These are phyloP conservation scores for Zostera marina DNA, from an alignment of 116 monocot genomes.

Conservation along the genomic window DNA sequence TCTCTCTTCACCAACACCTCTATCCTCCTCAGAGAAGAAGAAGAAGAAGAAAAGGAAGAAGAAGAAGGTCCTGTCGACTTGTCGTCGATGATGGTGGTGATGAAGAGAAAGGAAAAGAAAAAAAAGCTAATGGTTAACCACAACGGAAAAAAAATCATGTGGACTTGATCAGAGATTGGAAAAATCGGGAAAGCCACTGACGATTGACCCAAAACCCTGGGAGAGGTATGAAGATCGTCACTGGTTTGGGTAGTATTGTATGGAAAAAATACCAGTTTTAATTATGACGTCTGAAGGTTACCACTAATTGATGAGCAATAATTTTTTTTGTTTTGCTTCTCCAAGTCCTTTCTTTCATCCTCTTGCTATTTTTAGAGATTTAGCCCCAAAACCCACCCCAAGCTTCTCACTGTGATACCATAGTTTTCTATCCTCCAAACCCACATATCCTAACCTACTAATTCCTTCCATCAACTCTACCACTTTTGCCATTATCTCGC, in stretches of 20 bases:
- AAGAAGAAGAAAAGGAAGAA: too few relatives aligned
- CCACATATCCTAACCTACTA: conserved; percentile 22
- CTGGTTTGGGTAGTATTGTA: not conserved
- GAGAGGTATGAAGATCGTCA: not conserved
- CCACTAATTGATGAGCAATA: too few relatives aligned
- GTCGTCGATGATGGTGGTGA: not conserved
- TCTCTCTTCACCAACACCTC: conserved; percentile 18
- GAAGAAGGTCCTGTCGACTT: not conserved
- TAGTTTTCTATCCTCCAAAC: conserved; percentile 13
- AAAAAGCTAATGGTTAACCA: not conserved
- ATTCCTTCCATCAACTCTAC: conserved; percentile 23
- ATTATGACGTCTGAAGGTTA: too few relatives aligned
- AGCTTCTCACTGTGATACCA: conserved; percentile 58
- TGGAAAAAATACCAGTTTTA: not conserved
- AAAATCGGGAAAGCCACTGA: conserved; percentile 5
- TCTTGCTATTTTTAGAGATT: too few relatives aligned
- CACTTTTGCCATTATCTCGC: conserved; percentile 17
- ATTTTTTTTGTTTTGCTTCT: too few relatives aligned
- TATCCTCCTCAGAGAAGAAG: not conserved
- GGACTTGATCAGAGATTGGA: conserved; percentile 7
- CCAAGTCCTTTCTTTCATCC: too few relatives aligned
- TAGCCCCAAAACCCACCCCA: conserved; percentile 28
- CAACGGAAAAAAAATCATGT: not conserved
- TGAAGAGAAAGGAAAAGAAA: too few relatives aligned
- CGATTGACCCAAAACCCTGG: not conserved